Conservation (phyloP, 164 flowering plant genomes). For the Nymphaea thermarum region DNA sequence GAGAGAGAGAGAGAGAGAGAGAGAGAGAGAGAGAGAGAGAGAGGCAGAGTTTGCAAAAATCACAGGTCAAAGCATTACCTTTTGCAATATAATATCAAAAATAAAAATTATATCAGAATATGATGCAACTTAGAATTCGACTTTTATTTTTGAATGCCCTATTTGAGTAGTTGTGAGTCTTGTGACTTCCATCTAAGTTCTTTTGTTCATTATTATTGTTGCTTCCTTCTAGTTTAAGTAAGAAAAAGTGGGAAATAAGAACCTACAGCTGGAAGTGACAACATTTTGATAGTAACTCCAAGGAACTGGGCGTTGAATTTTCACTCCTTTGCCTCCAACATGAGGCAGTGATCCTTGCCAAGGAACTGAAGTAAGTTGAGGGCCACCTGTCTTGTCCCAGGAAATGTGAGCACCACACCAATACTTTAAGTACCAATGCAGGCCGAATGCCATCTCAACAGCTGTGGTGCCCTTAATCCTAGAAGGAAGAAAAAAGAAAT, state of each 20-base stretch:
- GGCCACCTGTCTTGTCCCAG: constrained; percentile 96
- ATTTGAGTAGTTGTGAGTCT: too few species aligned
- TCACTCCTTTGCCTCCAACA: constrained; percentile 49
- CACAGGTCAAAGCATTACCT: too few species aligned
- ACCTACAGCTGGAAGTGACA: constrained; percentile 93
- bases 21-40: too few species aligned
- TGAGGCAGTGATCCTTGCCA: constrained; percentile 58
- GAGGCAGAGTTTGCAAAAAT: too few species aligned
- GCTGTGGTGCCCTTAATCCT: constrained; percentile 82
- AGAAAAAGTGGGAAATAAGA: background rate
- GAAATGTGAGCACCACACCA: constrained; percentile 91
- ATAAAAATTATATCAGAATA: too few species aligned
- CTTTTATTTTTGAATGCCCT: too few species aligned
- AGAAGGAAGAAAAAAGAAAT: background rate
- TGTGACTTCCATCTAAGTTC: too few species aligned
- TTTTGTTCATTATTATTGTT: too few species aligned
- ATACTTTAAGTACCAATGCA: constrained; percentile 89
- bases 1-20: too few species aligned
- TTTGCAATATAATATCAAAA: too few species aligned
- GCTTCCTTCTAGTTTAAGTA: background rate
- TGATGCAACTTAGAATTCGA: too few species aligned
- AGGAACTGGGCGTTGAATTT: constrained; percentile 71
- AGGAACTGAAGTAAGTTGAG: constrained; percentile 73
- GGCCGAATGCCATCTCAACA: constrained; percentile 80
- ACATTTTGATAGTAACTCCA: constrained; percentile 98